These are phyloP conservation scores for Leptographium galeiforme DNA, from an alignment of 2,329 filamentous ascomycete genomes.

Conservation along the genomic window DNA sequence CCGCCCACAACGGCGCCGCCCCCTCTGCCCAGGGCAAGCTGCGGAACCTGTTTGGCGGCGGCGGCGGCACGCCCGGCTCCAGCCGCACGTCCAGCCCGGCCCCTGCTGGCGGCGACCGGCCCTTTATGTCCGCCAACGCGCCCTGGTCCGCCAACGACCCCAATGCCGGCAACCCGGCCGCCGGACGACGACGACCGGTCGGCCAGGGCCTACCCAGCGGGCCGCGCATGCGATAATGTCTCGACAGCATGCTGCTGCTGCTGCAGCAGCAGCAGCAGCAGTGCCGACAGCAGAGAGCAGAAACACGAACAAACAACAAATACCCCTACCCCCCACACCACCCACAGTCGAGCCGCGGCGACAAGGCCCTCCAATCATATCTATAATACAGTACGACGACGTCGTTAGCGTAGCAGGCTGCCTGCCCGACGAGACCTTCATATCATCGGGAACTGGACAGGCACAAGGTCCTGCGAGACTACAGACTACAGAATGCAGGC, in stretches of 20 bases:
- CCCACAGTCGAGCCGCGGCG: background rate
- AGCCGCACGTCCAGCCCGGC: constrained; percentile 20
- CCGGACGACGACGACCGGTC: constrained; percentile 17
- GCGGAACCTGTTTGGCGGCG: constrained; percentile 59
- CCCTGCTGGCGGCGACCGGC: constrained; percentile 19
- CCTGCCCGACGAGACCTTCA: no score
- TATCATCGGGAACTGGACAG: no score
- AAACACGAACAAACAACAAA: background rate
- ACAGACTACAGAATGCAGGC: no score
- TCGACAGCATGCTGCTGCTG: no score
- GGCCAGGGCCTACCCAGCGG: constrained; percentile 26
- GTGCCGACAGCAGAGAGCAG: background rate
- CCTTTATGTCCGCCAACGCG: constrained; percentile 30
- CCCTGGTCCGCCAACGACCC: constrained; percentile 29
- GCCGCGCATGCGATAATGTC: constrained; percentile 24
- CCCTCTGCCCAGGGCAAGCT: constrained; percentile 66
- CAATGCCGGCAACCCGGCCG: constrained; percentile 21
- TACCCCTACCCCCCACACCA: no score
- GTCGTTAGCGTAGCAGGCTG: no score
- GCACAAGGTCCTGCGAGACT: no score
- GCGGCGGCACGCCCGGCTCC: constrained; percentile 30
- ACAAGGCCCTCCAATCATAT: no score
- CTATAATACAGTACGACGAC: no score
- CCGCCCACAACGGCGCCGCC: constrained; percentile 19
- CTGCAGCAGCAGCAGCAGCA: background rate